phyloP scores from a whole-genome alignment of 805 yeast species.

The Nakazawaea populi region DNA sequence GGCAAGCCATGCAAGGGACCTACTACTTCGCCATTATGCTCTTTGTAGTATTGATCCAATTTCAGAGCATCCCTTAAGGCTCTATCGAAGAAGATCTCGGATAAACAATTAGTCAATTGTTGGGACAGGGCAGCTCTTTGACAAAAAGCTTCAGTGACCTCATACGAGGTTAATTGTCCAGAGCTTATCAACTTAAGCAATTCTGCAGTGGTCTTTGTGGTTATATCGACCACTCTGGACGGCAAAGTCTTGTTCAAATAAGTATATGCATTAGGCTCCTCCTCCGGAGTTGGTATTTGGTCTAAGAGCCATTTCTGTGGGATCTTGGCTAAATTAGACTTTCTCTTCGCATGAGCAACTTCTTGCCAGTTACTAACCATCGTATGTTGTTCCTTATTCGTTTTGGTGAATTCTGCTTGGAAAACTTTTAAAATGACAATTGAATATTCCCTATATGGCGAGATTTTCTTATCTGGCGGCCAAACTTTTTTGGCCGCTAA shows the following conservation, averaged over 20 bases:
- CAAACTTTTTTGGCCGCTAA: no score
- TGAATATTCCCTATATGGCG: no score
- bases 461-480: no score
- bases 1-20: conserved; percentile 23
- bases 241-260: conserved; percentile 19
- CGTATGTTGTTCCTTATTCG: no score
- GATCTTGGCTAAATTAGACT: conserved; percentile 17
- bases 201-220: conserved; percentile 15
- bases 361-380: conserved; percentile 12
- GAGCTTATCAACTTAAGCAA: conserved; percentile 9
- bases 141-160: conserved; percentile 21
- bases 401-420: no score
- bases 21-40: conserved; percentile 11
- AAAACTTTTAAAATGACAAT: no score
- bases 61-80: conserved; percentile 18
- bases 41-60: conserved; percentile 13
- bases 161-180: conserved; percentile 14
- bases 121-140: conserved; percentile 24
- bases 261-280: conserved; percentile 17
- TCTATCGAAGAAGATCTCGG: conserved; percentile 19
- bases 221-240: conserved; percentile 16
- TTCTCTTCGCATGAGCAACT: conserved; percentile 16
- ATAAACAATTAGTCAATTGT: conserved; percentile 19
- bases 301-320: conserved; percentile 24
- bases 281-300: conserved; percentile 20